Conservation (phyloP, 108 stramenopile genomes). For the Cyclotella atomus region DNA sequence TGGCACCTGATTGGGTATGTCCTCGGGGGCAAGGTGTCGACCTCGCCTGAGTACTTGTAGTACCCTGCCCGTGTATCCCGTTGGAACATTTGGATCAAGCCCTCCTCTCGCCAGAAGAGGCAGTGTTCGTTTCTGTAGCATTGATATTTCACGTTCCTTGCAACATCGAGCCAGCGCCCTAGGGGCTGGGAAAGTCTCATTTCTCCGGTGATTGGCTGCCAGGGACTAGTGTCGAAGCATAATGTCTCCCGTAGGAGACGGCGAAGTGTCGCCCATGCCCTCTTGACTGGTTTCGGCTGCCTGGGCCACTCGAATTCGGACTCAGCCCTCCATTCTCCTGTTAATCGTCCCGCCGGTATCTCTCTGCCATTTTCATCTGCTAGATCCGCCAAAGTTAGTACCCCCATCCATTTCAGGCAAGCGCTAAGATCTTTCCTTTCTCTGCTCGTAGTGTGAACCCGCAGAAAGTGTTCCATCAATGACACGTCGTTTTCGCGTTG, state of each 20-base stretch:
- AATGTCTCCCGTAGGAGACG: not conserved
- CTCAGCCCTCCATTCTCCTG: slow-evolving; percentile 7
- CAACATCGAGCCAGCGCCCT: not conserved
- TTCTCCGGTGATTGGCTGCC: not conserved
- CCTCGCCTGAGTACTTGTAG: not conserved
- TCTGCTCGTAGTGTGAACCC: not conserved
- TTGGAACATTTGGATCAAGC: not conserved
- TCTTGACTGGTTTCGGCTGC: not conserved
- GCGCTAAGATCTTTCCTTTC: not conserved
- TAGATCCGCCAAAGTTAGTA: not conserved
- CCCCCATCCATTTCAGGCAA: not conserved
- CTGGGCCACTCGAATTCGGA: not conserved
- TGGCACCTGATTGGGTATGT: not conserved
- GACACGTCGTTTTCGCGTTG: not conserved
- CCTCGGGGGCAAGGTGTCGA: not conserved
- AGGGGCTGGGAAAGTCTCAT: not conserved
- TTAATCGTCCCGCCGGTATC: slow-evolving; percentile 2
- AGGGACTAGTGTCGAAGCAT: not conserved
- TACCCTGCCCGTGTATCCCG: not conserved
- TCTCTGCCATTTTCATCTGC: not conserved
- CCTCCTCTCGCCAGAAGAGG: not conserved
- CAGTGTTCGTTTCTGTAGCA: not conserved
- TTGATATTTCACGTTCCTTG: not conserved
- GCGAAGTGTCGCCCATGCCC: not conserved
- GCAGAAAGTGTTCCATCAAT: not conserved